phyloP scores from a whole-genome alignment of 2,329 filamentous ascomycete species.

The Cadophora malorum region DNA sequence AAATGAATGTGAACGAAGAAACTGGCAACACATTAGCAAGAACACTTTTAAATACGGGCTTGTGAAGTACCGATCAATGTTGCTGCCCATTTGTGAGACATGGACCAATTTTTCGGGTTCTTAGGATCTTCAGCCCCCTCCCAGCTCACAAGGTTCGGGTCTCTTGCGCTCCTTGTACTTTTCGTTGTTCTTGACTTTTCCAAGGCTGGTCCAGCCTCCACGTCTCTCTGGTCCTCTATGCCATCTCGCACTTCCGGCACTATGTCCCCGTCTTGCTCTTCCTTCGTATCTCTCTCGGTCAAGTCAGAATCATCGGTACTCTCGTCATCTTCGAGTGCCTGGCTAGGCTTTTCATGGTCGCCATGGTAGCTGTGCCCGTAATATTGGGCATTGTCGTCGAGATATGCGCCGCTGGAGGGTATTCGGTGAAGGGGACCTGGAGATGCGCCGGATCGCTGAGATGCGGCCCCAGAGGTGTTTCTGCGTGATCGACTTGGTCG shows the following conservation, averaged over 20 bases:
- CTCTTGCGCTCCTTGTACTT: constrained; percentile 34
- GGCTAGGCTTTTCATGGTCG: constrained; percentile 15
- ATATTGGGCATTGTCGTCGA: constrained; percentile 37
- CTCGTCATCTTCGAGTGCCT: constrained; percentile 25
- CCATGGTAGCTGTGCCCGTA: constrained; percentile 25
- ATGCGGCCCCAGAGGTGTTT: constrained; percentile 28
- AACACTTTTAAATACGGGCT: no score
- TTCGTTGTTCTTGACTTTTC: constrained; percentile 34
- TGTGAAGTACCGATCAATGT: constrained; percentile 49
- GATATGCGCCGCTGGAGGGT: constrained; percentile 34
- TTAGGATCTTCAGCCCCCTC: constrained; percentile 37
- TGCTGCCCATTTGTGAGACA: constrained; percentile 53
- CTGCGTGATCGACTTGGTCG: constrained; percentile 18
- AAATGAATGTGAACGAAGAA: constrained; percentile 57
- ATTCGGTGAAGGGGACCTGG: constrained; percentile 29
- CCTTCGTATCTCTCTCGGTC: constrained; percentile 29
- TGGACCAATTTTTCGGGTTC: constrained; percentile 43
- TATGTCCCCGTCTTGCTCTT: constrained; percentile 25
- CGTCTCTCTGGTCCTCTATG: constrained; percentile 38
- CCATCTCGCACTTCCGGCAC: constrained; percentile 38
- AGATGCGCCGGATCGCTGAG: constrained; percentile 27
- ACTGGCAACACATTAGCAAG: constrained; percentile 38
- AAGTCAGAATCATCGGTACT: constrained; percentile 26
- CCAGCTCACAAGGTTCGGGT: constrained; percentile 42
- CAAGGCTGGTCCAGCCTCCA: constrained; percentile 35